Evolutionary conservation across 164 flowering plant genomes (phyloP).

Genomic region (Liquidambar formosana): DNA sequence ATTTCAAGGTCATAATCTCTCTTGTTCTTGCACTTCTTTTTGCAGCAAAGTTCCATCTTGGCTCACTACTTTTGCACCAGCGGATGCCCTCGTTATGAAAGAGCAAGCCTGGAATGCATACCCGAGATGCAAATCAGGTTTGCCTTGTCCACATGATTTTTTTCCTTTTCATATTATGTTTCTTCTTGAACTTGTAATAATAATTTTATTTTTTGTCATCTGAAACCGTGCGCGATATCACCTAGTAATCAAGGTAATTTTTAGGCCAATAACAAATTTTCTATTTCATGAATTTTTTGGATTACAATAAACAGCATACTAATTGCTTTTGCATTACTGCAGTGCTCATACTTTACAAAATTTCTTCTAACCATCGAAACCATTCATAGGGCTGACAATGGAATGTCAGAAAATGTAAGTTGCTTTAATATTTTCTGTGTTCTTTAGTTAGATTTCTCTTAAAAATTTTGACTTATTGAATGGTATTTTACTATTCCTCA

Average conservation of each 20-base stretch:
- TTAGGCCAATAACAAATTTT: not conserved
- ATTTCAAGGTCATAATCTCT: not conserved
- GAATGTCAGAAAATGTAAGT: constrained; percentile 69
- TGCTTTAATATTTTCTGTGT: not conserved
- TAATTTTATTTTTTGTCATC: constrained; percentile 9
- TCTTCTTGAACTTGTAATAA: constrained; percentile 14
- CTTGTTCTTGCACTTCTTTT: not conserved
- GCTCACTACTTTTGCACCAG: constrained; percentile 64
- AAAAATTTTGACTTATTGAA: not conserved
- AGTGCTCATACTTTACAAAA: constrained; percentile 69
- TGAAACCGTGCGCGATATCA: constrained; percentile 14
- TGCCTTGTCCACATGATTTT: not conserved
- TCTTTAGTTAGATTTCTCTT: not conserved
- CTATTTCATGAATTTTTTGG: not conserved
- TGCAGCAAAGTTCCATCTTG: constrained; percentile 75
- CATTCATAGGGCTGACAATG: constrained; percentile 59
- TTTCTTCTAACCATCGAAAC: constrained; percentile 59
- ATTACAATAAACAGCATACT: not conserved
- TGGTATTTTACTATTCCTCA: not conserved
- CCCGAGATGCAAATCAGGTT: constrained; percentile 79
- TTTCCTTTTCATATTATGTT: not conserved
- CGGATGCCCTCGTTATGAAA: constrained; percentile 67
- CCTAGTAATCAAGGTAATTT: constrained; percentile 58
- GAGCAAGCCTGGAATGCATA: constrained; percentile 86
- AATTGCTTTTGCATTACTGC: constrained; percentile 17